Percentiles rank a stretch among this genome's conserved stretches.
phyloP scores from a whole-genome alignment of 1,284 basidiomycete genomes.

The Xerocomus nothofagi region DNA sequence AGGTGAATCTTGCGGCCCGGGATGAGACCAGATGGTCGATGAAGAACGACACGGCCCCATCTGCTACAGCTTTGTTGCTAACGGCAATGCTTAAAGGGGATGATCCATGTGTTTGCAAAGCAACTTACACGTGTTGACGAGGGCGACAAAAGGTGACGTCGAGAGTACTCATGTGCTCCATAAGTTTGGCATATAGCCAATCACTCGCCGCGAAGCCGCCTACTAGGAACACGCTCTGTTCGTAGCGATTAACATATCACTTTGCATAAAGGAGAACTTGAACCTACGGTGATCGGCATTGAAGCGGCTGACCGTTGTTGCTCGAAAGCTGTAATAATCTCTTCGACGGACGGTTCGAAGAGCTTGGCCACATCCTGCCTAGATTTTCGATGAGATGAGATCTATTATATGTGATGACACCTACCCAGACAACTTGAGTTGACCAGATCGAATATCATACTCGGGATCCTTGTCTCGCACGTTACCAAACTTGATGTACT shows the following conservation, averaged over 20 bases:
- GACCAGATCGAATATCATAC: slow-evolving; percentile 44
- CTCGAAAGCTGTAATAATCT: slow-evolving; percentile 40
- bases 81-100: slow-evolving; percentile 22
- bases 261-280: not conserved
- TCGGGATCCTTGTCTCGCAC: slow-evolving; percentile 42
- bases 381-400: slow-evolving; percentile 7
- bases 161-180: slow-evolving; percentile 27
- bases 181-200: slow-evolving; percentile 42
- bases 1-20: slow-evolving; percentile 43
- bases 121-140: slow-evolving; percentile 37
- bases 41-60: slow-evolving; percentile 53
- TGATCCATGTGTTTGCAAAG: not conserved
- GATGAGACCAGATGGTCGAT: slow-evolving; percentile 48
- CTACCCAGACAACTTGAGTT: slow-evolving; percentile 44
- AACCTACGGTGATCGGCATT: slow-evolving; percentile 35
- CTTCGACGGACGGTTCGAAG: slow-evolving; percentile 46
- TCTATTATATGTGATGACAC: slow-evolving; percentile 1
- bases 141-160: slow-evolving; percentile 37
- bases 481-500: slow-evolving; percentile 49
- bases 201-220: slow-evolving; percentile 52
- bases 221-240: slow-evolving; percentile 36
- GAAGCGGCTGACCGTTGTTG: slow-evolving; percentile 30
- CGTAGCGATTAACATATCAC: not conserved
- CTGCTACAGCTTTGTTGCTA: slow-evolving; percentile 56
- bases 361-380: slow-evolving; percentile 42